Conservation (phyloP, 2,329 filamentous ascomycete species). For the Cladosporium cucumerinum region DNA sequence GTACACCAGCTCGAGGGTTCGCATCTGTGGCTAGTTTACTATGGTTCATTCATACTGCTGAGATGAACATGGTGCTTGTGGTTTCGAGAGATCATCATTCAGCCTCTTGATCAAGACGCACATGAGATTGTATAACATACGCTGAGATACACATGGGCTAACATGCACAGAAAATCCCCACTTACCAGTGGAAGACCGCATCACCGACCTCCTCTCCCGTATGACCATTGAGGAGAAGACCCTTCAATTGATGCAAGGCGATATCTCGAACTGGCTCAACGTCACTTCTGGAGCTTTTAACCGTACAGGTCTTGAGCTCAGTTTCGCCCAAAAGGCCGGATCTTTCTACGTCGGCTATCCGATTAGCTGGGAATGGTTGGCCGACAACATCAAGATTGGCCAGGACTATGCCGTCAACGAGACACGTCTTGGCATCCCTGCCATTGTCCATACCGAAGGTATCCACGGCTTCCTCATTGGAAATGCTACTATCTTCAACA, state of each 20-base stretch:
- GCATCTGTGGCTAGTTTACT: not conserved
- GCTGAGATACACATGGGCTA: not conserved
- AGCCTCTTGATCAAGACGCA: not conserved
- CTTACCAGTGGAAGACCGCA: slow-evolving; percentile 60
- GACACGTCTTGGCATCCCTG: slow-evolving; percentile 67
- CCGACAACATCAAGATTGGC: slow-evolving; percentile 59
- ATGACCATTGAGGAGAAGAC: slow-evolving; percentile 76
- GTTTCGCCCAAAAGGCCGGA: slow-evolving; percentile 63
- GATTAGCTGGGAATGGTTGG: slow-evolving; percentile 61
- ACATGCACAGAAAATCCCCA: slow-evolving; percentile 59
- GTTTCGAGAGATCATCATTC: not conserved
- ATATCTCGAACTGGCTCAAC: slow-evolving; percentile 71
- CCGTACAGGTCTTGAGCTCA: slow-evolving; percentile 62
- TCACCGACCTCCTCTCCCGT: slow-evolving; percentile 64
- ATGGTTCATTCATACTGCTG: not conserved
- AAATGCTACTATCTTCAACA: slow-evolving; percentile 77
- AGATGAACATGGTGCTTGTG: not conserved
- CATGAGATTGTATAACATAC: not conserved
- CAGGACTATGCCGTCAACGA: slow-evolving; percentile 68
- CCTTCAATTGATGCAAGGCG: slow-evolving; percentile 61
- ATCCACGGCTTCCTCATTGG: slow-evolving; percentile 69
- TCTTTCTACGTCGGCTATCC: slow-evolving; percentile 70
- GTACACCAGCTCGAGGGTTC: no score
- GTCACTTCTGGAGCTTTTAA: slow-evolving; percentile 66
- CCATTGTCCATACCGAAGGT: slow-evolving; percentile 69